These are phyloP conservation scores for Candida boleticola DNA, from an alignment of 805 yeast species.

Conservation along the genomic window DNA sequence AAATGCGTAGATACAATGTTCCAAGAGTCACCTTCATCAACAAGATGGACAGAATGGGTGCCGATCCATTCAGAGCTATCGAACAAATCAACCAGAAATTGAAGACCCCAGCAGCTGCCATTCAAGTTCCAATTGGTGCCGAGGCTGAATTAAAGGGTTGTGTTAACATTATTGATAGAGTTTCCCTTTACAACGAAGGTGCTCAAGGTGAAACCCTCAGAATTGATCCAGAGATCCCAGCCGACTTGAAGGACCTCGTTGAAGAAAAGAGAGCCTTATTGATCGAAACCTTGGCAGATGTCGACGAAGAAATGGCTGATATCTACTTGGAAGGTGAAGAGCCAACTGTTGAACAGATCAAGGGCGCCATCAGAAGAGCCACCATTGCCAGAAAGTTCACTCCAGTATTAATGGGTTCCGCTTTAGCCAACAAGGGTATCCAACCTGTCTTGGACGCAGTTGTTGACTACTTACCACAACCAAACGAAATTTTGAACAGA, in stretches of 20 bases:
- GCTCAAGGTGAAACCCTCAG: slow-evolving; percentile 80
- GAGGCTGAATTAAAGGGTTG: slow-evolving; percentile 84
- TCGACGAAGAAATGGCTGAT: slow-evolving; percentile 96
- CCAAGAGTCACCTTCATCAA: slow-evolving; percentile 95
- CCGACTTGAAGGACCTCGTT: slow-evolving; percentile 73
- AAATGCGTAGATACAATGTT: slow-evolving; percentile 96
- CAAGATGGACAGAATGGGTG: slow-evolving; percentile 99
- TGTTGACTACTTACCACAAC: slow-evolving; percentile 93
- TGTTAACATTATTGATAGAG: slow-evolving; percentile 86
- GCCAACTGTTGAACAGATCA: slow-evolving; percentile 81
- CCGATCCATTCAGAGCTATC: slow-evolving; percentile 93
- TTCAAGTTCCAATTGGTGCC: slow-evolving; percentile 96
- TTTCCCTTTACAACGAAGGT: slow-evolving; percentile 87
- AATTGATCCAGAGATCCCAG: slow-evolving; percentile 64
- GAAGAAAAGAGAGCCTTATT: slow-evolving; percentile 84
- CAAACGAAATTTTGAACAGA: slow-evolving; percentile 86
- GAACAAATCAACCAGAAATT: slow-evolving; percentile 86
- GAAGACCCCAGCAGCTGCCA: slow-evolving; percentile 93
- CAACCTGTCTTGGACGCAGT: slow-evolving; percentile 96
- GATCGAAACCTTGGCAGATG: slow-evolving; percentile 95
- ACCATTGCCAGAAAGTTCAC: slow-evolving; percentile 95
- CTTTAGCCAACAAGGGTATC: slow-evolving; percentile 92
- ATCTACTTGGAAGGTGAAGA: slow-evolving; percentile 84
- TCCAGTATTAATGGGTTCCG: slow-evolving; percentile 99
- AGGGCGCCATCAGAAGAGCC: slow-evolving; percentile 87